These are phyloP conservation scores for Dianthus caryophyllus DNA, from an alignment of 148 eudicot genomes.

Conservation along the genomic window DNA sequence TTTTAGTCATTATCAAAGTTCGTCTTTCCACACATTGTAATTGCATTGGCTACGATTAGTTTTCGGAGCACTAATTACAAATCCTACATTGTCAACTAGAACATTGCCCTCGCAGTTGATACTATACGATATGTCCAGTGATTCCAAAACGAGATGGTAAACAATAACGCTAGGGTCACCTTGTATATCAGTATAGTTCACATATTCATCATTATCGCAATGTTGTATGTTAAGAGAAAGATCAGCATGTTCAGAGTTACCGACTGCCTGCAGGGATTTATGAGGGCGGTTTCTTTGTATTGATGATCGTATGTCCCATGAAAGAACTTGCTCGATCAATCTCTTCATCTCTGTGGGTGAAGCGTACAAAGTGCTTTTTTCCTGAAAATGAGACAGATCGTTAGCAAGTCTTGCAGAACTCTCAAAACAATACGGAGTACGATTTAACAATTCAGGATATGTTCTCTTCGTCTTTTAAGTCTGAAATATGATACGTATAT, in stretches of 20 bases:
- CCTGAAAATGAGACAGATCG: constrained; percentile 32
- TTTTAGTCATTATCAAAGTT: constrained; percentile 14
- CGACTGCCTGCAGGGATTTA: constrained; percentile 21
- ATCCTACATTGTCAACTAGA: constrained; percentile 43
- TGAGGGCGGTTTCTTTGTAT: constrained; percentile 68
- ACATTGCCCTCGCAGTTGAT: constrained; percentile 51
- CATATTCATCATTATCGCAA: constrained; percentile 24
- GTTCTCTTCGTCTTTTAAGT: too few relatives aligned
- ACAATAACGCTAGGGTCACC: constrained; percentile 26
- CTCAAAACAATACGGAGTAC: too few relatives aligned
- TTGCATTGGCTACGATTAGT: constrained; percentile 25
- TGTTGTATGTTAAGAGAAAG: constrained; percentile 17
- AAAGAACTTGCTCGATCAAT: constrained; percentile 75
- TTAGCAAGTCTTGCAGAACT: background rate
- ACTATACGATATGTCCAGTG: constrained; percentile 60
- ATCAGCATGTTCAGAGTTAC: constrained; percentile 17
- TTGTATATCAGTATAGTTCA: constrained; percentile 17
- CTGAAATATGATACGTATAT: too few relatives aligned
- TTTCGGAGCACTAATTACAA: constrained; percentile 3
- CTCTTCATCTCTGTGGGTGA: constrained; percentile 64
- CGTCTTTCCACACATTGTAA: constrained; percentile 28
- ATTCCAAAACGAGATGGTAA: constrained; percentile 73
- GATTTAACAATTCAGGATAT: too few relatives aligned
- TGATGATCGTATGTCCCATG: constrained; percentile 92
- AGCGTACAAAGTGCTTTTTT: constrained; percentile 54